Percentiles rank a stretch among this genome's conserved stretches.
Evolutionary conservation across 2,329 filamentous ascomycete species (phyloP).

Genomic region (Aspergillus flavus): DNA sequence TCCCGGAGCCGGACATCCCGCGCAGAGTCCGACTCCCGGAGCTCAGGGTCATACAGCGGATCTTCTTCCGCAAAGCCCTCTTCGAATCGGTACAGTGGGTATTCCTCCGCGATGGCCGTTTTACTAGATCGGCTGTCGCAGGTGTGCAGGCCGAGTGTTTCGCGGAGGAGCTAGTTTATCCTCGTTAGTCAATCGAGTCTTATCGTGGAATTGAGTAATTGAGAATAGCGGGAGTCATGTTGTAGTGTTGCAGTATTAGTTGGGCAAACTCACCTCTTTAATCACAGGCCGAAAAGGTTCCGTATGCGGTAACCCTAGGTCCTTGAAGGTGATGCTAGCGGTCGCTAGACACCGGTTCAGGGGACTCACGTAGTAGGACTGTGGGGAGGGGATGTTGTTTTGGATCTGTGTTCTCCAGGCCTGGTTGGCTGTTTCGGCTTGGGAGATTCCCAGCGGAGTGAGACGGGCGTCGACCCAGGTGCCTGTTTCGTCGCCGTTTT

Average conservation of each 20-base stretch:
- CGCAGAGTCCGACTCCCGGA: slow-evolving; percentile 52
- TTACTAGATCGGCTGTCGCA: slow-evolving; percentile 60
- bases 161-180: slow-evolving; percentile 50
- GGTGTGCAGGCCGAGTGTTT: slow-evolving; percentile 63
- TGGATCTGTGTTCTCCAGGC: slow-evolving; percentile 54
- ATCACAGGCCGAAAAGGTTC: slow-evolving; percentile 56
- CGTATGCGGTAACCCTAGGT: slow-evolving; percentile 48
- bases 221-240: no score
- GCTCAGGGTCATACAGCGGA: slow-evolving; percentile 53
- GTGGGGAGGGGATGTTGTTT: slow-evolving; percentile 53
- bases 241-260: no score
- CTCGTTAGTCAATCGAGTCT: neutral
- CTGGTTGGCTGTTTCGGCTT: slow-evolving; percentile 50
- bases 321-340: slow-evolving; percentile 56
- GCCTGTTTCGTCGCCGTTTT: slow-evolving; percentile 57
- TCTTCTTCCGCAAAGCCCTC: slow-evolving; percentile 57
- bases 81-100: slow-evolving; percentile 57
- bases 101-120: slow-evolving; percentile 51
- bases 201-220: no score
- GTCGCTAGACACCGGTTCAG: slow-evolving; percentile 62
- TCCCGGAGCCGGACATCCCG: slow-evolving; percentile 50
- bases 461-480: slow-evolving; percentile 63
- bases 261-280: slow-evolving; percentile 51
- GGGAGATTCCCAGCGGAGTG: slow-evolving; percentile 54
- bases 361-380: slow-evolving; percentile 61